Conservation (phyloP, 306 rosid genomes). For the Cicer arietinum region DNA sequence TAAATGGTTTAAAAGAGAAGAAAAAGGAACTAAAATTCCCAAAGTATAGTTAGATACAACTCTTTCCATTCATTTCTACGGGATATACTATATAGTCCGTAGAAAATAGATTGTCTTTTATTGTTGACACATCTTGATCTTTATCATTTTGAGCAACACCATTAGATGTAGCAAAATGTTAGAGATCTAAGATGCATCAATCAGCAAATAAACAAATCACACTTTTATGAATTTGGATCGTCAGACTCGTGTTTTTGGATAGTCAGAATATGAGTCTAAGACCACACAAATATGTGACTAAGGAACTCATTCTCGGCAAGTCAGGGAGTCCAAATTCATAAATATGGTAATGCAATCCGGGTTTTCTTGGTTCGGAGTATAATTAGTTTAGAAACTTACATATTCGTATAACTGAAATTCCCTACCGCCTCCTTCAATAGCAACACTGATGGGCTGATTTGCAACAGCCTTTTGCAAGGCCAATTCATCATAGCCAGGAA, state of each 20-base stretch:
- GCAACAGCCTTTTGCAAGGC: constrained; percentile 82
- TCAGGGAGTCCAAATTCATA: background rate
- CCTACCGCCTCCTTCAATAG: constrained; percentile 96
- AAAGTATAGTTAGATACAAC: background rate
- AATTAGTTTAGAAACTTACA: constrained; percentile 52
- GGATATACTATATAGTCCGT: background rate
- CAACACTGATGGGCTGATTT: constrained; percentile 73
- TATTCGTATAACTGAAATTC: constrained; percentile 78
- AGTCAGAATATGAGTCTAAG: background rate
- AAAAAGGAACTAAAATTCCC: background rate
- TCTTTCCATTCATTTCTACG: background rate
- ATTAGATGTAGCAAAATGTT: too few relatives aligned
- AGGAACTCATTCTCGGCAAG: too few relatives aligned
- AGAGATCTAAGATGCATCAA: too few relatives aligned
- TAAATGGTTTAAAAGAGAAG: background rate
- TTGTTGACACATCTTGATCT: too few relatives aligned
- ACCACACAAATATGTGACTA: background rate
- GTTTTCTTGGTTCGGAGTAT: background rate
- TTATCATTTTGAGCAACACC: too few relatives aligned
- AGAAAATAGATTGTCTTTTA: background rate
- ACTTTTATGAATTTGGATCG: background rate
- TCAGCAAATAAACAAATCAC: too few relatives aligned
- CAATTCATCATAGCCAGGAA: constrained; percentile 61
- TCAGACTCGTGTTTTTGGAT: background rate
- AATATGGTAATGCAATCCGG: background rate